phyloP scores from a whole-genome alignment of 2,329 filamentous ascomycete species.

The Fusarium ramigenum region DNA sequence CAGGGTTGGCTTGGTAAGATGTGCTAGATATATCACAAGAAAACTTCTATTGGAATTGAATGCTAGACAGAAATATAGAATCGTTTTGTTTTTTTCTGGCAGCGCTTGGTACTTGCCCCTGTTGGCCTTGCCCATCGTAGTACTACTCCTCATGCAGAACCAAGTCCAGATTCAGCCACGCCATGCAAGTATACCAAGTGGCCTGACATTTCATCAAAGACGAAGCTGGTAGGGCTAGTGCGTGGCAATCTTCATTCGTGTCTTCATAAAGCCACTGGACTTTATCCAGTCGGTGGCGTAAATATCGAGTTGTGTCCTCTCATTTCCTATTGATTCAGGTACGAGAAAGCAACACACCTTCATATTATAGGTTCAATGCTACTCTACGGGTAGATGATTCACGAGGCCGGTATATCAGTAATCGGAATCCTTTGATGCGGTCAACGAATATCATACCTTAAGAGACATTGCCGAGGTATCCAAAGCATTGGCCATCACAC shows the following conservation, averaged over 20 bases:
- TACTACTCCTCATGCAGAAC: background rate
- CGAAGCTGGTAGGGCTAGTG: background rate
- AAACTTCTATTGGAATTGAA: too few species aligned
- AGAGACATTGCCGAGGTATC: background rate
- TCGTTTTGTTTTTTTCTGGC: fast-evolving
- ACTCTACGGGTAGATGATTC: background rate
- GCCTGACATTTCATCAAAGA: fast-evolving
- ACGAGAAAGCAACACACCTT: background rate
- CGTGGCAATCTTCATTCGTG: background rate
- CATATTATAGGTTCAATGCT: fast-evolving
- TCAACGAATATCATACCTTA: background rate
- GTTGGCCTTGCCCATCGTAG: background rate
- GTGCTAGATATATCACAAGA: background rate
- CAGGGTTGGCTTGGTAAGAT: background rate
- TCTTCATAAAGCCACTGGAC: background rate
- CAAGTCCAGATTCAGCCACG: background rate
- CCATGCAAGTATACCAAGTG: background rate
- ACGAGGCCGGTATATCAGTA: background rate
- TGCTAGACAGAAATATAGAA: background rate
- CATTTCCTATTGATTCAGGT: background rate
- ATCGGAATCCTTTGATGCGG: background rate
- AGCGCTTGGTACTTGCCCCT: background rate
- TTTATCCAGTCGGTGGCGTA: background rate
- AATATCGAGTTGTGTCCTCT: background rate
- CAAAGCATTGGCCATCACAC: background rate